Evolutionary conservation across 768 basidiomycete genomes (phyloP), one percentile per base, ranked within the genome.

Genomic region (Ramaria sp.): DNA sequence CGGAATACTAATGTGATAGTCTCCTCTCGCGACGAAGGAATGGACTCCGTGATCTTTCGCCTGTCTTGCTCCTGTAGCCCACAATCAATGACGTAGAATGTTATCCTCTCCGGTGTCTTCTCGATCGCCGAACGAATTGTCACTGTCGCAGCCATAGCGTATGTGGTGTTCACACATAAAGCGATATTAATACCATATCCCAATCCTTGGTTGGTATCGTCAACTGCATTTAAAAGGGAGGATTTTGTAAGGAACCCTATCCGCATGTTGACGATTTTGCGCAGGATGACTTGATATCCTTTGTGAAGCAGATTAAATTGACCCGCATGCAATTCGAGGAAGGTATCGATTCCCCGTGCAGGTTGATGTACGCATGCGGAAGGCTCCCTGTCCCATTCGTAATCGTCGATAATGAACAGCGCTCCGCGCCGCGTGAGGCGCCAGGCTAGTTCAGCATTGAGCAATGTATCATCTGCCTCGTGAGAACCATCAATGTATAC

Each of bases 391-490:
- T 73, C 63, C 81, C 80, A 82, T 38, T 71, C 69, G 60, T 82
- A 82, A 63, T 82, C 79, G 59, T 82, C 80, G 60, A 82, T 79
- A 47, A 82, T 74, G 63, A 82, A 61, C 52, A 81, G 67, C 4
- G 78, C 77, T 7, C 73, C 77, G 33, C 74, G 70, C 53, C 71
- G 69, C 2, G 79, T 77, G 17, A 83, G 66, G 5, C 82, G 70
- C 80, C 81, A 82, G 1, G 72, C 74, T 33, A 82, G 66, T 64
- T 82, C 82, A 7, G 74, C 80, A 61, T 83, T 82, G n/a, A 82
- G 70, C 49, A 82, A 67, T 0, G 79, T 81, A 60, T 82, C 82
- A 59, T 79, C 78, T 7, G 81, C 78, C 53, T 77, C 74, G 63
- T 81, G 80, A 7, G 79, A 80, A 4, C 81, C 80, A 56, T 82